These are phyloP conservation scores for Ogataea thermomethanolica DNA, from an alignment of 805 yeast genomes.

Conservation along the genomic window DNA sequence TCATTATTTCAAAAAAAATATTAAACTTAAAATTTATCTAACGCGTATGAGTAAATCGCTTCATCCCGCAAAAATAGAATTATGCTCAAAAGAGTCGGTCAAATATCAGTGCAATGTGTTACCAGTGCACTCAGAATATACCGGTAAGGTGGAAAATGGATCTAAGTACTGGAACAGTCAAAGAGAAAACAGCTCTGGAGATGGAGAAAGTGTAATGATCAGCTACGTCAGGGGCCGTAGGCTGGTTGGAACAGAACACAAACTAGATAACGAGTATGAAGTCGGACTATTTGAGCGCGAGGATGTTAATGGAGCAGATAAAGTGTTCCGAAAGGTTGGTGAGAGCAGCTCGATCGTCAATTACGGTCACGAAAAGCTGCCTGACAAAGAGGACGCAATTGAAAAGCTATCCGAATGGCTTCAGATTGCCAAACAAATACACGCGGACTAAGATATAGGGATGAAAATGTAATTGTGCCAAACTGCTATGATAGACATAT, in stretches of 20 bases:
- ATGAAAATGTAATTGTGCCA: background rate
- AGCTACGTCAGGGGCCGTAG: conserved; percentile 24
- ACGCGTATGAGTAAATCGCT: conserved; percentile 10
- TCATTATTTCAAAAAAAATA: conserved; percentile 2
- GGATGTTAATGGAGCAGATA: conserved; percentile 2
- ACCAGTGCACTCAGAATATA: conserved; percentile 18
- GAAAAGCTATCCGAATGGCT: conserved; percentile 24
- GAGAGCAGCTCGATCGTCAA: conserved; percentile 13
- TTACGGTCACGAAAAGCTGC: conserved; percentile 23
- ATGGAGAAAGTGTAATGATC: conserved; percentile 4
- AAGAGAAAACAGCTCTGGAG: background rate
- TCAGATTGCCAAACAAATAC: conserved; percentile 17
- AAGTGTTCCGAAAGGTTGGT: conserved; percentile 9
- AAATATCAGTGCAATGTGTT: conserved; percentile 19
- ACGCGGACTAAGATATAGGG: conserved; percentile 8
- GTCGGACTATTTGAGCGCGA: conserved; percentile 8
- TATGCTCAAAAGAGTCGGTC: background rate
- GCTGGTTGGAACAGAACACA: conserved; percentile 17
- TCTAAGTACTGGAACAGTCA: conserved; percentile 12
- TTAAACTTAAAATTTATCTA: background rate
- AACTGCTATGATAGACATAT: background rate
- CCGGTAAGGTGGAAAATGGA: conserved; percentile 10
- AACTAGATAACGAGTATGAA: background rate
- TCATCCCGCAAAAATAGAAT: conserved; percentile 5
- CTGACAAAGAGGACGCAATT: conserved; percentile 17